Evolutionary conservation across 2,329 filamentous ascomycete species (phyloP).

Genomic region (Ascochyta clinopodiicola): DNA sequence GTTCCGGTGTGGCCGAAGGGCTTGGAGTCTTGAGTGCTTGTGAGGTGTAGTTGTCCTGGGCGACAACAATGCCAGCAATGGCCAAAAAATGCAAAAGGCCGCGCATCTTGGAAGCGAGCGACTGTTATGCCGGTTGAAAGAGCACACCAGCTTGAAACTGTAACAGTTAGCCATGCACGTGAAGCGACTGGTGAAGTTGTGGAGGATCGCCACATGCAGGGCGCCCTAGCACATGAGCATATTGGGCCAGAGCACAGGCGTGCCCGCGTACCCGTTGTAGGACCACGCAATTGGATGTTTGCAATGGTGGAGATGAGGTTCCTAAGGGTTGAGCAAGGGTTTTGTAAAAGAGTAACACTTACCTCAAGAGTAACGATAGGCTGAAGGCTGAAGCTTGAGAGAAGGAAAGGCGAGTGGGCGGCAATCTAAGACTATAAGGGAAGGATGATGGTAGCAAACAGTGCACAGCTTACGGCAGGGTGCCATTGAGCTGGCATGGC

Average conservation of each 20-base stretch:
- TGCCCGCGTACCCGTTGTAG: not conserved
- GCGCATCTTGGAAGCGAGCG: constrained; percentile 42
- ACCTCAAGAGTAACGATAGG: constrained; percentile 41
- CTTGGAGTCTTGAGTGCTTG: constrained; percentile 1
- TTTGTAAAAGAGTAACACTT: constrained; percentile 21
- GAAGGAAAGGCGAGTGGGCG: constrained; percentile 20
- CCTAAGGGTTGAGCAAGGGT: constrained; percentile 11
- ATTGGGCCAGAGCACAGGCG: constrained; percentile 4
- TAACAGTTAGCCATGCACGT: constrained; percentile 25
- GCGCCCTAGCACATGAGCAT: constrained; percentile 9
- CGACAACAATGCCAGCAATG: constrained; percentile 28
- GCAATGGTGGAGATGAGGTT: constrained; percentile 1
- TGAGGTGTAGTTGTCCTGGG: constrained; percentile 27
- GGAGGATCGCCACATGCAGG: constrained; percentile 7
- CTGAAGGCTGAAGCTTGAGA: constrained; percentile 30
- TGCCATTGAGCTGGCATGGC: constrained; percentile 34
- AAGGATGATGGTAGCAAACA: constrained; percentile 24
- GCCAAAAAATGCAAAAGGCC: constrained; percentile 32
- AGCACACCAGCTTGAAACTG: constrained; percentile 21
- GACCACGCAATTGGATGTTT: not conserved
- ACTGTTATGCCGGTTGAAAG: constrained; percentile 35
- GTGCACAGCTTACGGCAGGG: constrained; percentile 31
- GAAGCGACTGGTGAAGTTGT: constrained; percentile 15
- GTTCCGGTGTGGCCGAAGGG: constrained; percentile 4
- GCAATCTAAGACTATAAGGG: constrained; percentile 39